Conservation (phyloP, 129 eudicot species). For the Logfia minima region DNA sequence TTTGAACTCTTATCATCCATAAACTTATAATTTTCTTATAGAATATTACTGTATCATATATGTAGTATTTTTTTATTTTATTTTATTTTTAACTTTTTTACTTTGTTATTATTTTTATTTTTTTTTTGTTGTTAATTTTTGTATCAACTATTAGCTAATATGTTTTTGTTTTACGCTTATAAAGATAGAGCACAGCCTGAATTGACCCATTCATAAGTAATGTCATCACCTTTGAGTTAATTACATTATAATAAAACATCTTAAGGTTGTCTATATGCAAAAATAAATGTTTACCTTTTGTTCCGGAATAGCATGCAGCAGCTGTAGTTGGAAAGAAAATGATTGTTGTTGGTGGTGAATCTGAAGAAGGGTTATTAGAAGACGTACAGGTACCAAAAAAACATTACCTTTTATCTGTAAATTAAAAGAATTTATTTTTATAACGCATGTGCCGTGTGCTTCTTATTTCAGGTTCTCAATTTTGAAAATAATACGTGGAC, state of each 20-base stretch:
- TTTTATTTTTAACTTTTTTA: too few relatives aligned
- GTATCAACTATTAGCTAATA: too few relatives aligned
- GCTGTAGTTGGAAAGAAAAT: constrained; percentile 91
- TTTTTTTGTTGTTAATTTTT: too few relatives aligned
- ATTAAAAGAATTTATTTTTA: neutral
- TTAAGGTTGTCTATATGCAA: neutral
- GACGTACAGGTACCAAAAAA: constrained; percentile 76
- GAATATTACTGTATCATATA: too few relatives aligned
- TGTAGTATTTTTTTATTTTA: too few relatives aligned
- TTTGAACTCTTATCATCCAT: neutral
- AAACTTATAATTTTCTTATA: too few relatives aligned
- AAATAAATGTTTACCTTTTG: constrained; percentile 23
- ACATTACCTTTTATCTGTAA: constrained; percentile 5
- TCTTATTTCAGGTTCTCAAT: constrained; percentile 66
- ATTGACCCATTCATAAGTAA: neutral
- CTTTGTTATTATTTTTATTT: too few relatives aligned
- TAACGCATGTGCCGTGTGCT: neutral
- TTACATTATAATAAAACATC: neutral
- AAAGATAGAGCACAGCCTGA: constrained; percentile 1
- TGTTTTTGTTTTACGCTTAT: neutral
- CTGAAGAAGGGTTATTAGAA: constrained; percentile 70
- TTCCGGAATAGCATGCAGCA: constrained; percentile 83
- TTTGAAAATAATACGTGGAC: constrained; percentile 85
- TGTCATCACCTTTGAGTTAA: constrained; percentile 1
- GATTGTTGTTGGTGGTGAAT: constrained; percentile 98